phyloP scores from a whole-genome alignment of 345 rosid genomes.

The Luvunga scandens region DNA sequence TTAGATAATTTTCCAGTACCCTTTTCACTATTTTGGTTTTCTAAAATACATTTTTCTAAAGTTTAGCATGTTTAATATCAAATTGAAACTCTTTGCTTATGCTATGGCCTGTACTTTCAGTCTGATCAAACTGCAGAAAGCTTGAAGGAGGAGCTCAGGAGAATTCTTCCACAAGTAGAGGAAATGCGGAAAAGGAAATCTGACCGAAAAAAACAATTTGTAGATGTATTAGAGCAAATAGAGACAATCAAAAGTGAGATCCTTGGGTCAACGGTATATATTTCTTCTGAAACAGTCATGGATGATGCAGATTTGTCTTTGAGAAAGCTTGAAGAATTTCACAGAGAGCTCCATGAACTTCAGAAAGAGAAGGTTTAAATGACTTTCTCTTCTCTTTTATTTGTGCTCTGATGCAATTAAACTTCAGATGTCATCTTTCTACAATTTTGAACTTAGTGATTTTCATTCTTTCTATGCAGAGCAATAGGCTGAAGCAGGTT shows the following conservation, averaged over 20 bases:
- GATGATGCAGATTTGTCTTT: constrained; percentile 79
- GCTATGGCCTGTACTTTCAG: constrained; percentile 32
- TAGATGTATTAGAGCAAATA: constrained; percentile 58
- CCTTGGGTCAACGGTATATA: constrained; percentile 38
- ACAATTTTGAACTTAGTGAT: background rate
- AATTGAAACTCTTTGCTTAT: background rate
- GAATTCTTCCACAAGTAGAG: constrained; percentile 75
- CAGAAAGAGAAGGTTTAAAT: constrained; percentile 69
- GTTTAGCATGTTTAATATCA: background rate
- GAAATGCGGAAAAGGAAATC: constrained; percentile 78
- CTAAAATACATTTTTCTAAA: background rate
- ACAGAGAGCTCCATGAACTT: constrained; percentile 56
- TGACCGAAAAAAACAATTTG: constrained; percentile 81
- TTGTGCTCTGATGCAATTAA: background rate
- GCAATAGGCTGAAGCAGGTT: constrained; percentile 63
- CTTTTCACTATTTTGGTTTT: background rate
- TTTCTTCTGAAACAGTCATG: constrained; percentile 26
- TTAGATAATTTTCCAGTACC: background rate
- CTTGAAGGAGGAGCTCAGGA: constrained; percentile 79
- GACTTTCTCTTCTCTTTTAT: constrained; percentile 3
- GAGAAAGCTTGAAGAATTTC: constrained; percentile 75
- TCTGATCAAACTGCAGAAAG: constrained; percentile 71
- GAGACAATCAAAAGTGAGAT: constrained; percentile 56
- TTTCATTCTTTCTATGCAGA: constrained; percentile 34
- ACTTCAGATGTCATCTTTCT: background rate